Percentiles rank a stretch among this genome's conserved stretches.
These are phyloP conservation scores for Eremochloa ophiuroides DNA, from an alignment of 176 grass and related monocot genomes.

Conservation along the genomic window DNA sequence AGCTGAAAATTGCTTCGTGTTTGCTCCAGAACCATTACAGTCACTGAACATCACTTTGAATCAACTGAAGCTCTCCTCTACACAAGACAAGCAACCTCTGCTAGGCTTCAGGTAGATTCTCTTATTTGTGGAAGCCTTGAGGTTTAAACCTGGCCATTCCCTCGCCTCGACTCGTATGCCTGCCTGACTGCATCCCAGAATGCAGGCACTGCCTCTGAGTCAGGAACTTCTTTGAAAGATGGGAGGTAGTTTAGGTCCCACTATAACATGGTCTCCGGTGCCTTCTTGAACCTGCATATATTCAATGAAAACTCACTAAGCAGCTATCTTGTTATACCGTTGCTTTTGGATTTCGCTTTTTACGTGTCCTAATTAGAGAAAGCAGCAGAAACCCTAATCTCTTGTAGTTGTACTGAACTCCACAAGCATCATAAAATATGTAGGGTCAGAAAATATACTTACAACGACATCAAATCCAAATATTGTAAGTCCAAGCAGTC, in stretches of 20 bases:
- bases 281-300: constrained; percentile 77
- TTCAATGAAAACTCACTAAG: background rate
- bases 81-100: no score
- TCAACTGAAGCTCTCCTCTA: constrained; percentile 19
- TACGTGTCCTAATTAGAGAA: no score
- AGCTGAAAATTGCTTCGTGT: background rate
- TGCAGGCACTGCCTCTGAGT: constrained; percentile 58
- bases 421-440: constrained; percentile 5
- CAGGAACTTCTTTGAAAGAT: constrained; percentile 91
- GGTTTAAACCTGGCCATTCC: constrained; percentile 14
- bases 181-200: constrained; percentile 83
- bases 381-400: background rate
- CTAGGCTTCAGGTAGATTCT: background rate
- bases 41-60: background rate
- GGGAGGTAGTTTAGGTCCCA: constrained; percentile 96
- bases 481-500: constrained; percentile 73
- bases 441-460: constrained; percentile 40
- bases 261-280: constrained; percentile 82
- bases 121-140: background rate
- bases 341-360: background rate
- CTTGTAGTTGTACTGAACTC: background rate
- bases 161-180: constrained; percentile 36
- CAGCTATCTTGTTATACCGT: background rate
- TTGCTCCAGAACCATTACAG: background rate
- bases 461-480: constrained; percentile 99